Conservation (phyloP, 305 asterid genomes). For the Plantago coronopus region DNA sequence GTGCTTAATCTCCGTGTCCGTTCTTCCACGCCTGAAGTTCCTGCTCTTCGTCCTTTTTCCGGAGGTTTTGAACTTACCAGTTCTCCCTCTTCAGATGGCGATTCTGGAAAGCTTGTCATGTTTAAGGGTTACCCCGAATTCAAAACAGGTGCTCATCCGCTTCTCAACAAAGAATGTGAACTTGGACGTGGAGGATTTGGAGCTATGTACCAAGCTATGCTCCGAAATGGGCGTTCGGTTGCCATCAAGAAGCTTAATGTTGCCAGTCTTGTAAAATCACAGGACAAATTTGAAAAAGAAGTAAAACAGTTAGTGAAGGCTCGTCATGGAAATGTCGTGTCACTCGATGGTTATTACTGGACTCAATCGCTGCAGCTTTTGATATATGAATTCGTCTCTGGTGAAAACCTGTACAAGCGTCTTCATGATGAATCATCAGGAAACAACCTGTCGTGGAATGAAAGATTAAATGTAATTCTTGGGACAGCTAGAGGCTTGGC, state of each 20-base stretch:
- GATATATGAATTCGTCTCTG: slow-evolving; percentile 58
- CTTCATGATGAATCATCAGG: slow-evolving; percentile 57
- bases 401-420: slow-evolving; percentile 60
- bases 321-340: slow-evolving; percentile 52
- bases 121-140: slow-evolving; percentile 68
- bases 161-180: slow-evolving; percentile 75
- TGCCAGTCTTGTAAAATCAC: slow-evolving; percentile 66
- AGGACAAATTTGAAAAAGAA: slow-evolving; percentile 68
- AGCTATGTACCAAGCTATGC: slow-evolving; percentile 59
- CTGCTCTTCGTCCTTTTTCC: slow-evolving; percentile 47
- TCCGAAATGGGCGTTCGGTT: slow-evolving; percentile 58
- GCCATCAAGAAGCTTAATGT: slow-evolving; percentile 80
- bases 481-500: slow-evolving; percentile 74
- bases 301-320: slow-evolving; percentile 51
- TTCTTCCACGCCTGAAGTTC: slow-evolving; percentile 46
- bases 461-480: slow-evolving; percentile 52
- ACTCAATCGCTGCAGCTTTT: slow-evolving; percentile 75
- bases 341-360: slow-evolving; percentile 82
- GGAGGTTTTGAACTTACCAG: slow-evolving; percentile 57
- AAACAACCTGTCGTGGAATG: slow-evolving; percentile 51
- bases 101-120: slow-evolving; percentile 87
- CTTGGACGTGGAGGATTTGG: slow-evolving; percentile 91
- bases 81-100: slow-evolving; percentile 48
- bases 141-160: slow-evolving; percentile 58
- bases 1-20: slow-evolving; percentile 78